Conservation (phyloP, 352 stramenopile species). For the Phytophthora chlamydospora region DNA sequence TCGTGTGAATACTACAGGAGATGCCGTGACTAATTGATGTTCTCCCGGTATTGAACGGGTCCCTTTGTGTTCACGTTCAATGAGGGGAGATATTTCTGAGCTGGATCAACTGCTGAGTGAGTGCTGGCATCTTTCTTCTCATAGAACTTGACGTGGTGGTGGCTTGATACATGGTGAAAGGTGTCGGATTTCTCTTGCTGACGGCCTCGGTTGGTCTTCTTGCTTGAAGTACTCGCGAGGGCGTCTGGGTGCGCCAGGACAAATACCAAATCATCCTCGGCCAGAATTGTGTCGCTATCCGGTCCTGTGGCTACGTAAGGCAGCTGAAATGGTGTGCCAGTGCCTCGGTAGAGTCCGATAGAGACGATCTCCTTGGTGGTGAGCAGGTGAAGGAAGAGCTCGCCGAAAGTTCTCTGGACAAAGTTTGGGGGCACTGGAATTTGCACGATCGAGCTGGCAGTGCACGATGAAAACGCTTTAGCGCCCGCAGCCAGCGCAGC, state of each 20-base stretch:
- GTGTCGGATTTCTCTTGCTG: conserved; percentile 12
- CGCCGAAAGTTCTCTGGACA: conserved; percentile 51
- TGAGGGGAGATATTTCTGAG: conserved; percentile 7
- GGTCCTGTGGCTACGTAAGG: conserved; percentile 66
- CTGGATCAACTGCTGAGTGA: background rate
- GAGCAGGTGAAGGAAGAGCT: conserved; percentile 59
- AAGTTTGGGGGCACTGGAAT: conserved; percentile 54
- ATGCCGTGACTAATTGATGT: conserved; percentile 16
- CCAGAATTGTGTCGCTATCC: conserved; percentile 47
- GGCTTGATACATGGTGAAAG: conserved; percentile 2
- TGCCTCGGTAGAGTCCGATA: conserved; percentile 56
- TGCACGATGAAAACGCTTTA: conserved; percentile 10
- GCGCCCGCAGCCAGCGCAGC: conserved; percentile 19
- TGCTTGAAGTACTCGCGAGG: conserved; percentile 3
- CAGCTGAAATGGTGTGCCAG: conserved; percentile 39
- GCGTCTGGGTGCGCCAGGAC: conserved; percentile 57
- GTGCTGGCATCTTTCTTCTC: conserved; percentile 1
- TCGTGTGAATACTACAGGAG: conserved; percentile 13
- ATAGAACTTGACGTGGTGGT: conserved; percentile 21
- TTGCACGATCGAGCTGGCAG: conserved; percentile 59
- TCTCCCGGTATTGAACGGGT: conserved; percentile 4
- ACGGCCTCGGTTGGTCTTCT: conserved; percentile 17
- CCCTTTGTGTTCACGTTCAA: conserved; percentile 15
- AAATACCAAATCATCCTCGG: conserved; percentile 62
- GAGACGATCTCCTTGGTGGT: conserved; percentile 50